Conservation (phyloP, 805 yeast species). For the Candida verbasci region DNA sequence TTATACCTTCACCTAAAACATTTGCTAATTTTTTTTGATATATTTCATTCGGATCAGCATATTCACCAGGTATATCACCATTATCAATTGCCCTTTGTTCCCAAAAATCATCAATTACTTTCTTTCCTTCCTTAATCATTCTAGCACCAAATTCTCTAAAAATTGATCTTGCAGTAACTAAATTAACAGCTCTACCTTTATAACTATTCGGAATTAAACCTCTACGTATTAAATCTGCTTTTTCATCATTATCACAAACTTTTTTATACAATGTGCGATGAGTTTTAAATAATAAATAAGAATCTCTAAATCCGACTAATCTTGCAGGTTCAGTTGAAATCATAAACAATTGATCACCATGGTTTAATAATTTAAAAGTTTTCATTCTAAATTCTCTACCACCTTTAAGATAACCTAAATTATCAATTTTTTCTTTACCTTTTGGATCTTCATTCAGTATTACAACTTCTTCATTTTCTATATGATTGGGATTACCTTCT, state of each 20-base stretch:
- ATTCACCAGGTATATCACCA: constrained; percentile 67
- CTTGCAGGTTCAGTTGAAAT: constrained; percentile 95
- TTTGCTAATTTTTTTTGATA: constrained; percentile 31
- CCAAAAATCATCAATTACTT: constrained; percentile 85
- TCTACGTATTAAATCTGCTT: constrained; percentile 74
- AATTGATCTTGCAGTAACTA: constrained; percentile 86
- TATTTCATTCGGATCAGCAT: constrained; percentile 62
- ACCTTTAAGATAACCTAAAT: constrained; percentile 61
- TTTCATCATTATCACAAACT: constrained; percentile 70
- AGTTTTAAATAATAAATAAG: constrained; percentile 83
- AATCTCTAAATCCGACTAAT: constrained; percentile 89
- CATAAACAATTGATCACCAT: constrained; percentile 78
- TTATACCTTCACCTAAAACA: constrained; percentile 31
- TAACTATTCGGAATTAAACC: constrained; percentile 84
- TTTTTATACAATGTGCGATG: constrained; percentile 74
- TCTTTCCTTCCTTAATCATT: constrained; percentile 72
- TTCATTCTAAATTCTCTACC: constrained; percentile 72
- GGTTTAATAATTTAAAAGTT: constrained; percentile 58
- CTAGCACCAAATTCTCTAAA: constrained; percentile 90
- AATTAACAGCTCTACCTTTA: constrained; percentile 82
- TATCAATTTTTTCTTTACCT: constrained; percentile 73
- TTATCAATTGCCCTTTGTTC: constrained; percentile 55
- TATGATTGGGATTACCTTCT: constrained; percentile 60
- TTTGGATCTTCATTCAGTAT: constrained; percentile 66
- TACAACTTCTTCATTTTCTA: constrained; percentile 73